phyloP scores from a whole-genome alignment of 2,329 filamentous ascomycete species.

The Fusarium graminum region DNA sequence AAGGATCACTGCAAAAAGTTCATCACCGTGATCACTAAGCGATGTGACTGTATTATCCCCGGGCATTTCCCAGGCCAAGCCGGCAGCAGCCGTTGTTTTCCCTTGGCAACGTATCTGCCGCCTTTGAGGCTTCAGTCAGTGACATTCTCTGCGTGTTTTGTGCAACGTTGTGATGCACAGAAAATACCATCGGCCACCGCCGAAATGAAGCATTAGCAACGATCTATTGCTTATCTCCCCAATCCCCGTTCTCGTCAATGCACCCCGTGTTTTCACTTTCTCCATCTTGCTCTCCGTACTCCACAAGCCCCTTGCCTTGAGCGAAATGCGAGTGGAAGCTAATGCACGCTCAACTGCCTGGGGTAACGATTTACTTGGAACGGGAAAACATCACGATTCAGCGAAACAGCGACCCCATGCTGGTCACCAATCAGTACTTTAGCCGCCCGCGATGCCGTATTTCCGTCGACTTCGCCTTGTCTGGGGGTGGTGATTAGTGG shows the following conservation, averaged over 20 bases:
- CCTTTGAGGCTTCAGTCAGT: slow-evolving; percentile 11
- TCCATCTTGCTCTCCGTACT: slow-evolving; percentile 6
- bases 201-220: neutral
- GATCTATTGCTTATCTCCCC: slow-evolving; percentile 14
- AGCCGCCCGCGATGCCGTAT: slow-evolving; percentile 2
- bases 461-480: slow-evolving; percentile 8
- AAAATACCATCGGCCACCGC: neutral
- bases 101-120: slow-evolving; percentile 14
- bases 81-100: slow-evolving; percentile 19
- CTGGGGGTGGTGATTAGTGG: slow-evolving; percentile 14
- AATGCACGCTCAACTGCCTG: slow-evolving; percentile 25
- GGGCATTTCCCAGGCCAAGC: slow-evolving; percentile 32
- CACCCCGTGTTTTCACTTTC: slow-evolving; percentile 12
- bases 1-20: slow-evolving; percentile 20
- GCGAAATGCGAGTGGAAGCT: neutral
- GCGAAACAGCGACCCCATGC: slow-evolving; percentile 4
- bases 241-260: slow-evolving; percentile 21
- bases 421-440: slow-evolving; percentile 24
- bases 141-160: neutral
- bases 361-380: slow-evolving; percentile 23
- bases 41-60: slow-evolving; percentile 24
- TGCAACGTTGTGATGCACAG: slow-evolving; percentile 7
- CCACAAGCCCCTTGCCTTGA: slow-evolving; percentile 9
- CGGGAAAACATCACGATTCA: neutral
- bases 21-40: slow-evolving; percentile 3